Evolutionary conservation across 305 asterid species (phyloP).

Genomic region (Fraxinus baroniana): DNA sequence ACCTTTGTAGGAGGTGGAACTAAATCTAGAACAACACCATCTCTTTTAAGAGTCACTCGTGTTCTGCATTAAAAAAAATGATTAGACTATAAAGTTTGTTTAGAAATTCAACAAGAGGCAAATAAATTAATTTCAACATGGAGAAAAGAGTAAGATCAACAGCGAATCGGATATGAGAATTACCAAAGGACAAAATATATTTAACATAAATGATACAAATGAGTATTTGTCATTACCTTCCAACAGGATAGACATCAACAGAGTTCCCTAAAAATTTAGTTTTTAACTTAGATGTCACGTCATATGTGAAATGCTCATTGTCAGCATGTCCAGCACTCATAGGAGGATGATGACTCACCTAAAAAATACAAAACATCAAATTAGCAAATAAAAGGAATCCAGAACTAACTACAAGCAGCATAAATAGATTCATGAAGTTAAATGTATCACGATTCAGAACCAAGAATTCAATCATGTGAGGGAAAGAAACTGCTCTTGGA

Average conservation of each 20-base stretch:
- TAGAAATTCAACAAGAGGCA: not conserved
- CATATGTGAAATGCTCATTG: slow-evolving; percentile 72
- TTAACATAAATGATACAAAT: not conserved
- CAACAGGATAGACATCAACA: slow-evolving; percentile 79
- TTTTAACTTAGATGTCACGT: slow-evolving; percentile 70
- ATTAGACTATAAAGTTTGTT: slow-evolving; percentile 3
- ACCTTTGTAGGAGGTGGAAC: slow-evolving; percentile 98
- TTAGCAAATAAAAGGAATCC: slow-evolving; percentile 9
- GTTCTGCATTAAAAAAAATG: slow-evolving; percentile 52
- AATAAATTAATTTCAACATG: not conserved
- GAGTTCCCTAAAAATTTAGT: slow-evolving; percentile 81
- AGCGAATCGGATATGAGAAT: not conserved
- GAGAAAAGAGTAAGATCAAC: not conserved
- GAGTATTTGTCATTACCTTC: slow-evolving; percentile 47
- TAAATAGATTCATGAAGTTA: not conserved
- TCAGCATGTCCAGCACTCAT: slow-evolving; percentile 93
- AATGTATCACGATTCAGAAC: slow-evolving; percentile 1
- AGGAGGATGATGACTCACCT: slow-evolving; percentile 92
- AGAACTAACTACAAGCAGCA: slow-evolving; percentile 8
- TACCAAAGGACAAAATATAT: not conserved
- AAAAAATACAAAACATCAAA: slow-evolving; percentile 15
- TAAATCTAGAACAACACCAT: slow-evolving; percentile 75
- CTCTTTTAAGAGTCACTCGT: slow-evolving; percentile 76
- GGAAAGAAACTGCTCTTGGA: not conserved
- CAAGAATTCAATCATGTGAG: too few species aligned